These are phyloP conservation scores for Yamadazyma atmosphaerica DNA, from an alignment of 1,139 yeast species.

Conservation along the genomic window DNA sequence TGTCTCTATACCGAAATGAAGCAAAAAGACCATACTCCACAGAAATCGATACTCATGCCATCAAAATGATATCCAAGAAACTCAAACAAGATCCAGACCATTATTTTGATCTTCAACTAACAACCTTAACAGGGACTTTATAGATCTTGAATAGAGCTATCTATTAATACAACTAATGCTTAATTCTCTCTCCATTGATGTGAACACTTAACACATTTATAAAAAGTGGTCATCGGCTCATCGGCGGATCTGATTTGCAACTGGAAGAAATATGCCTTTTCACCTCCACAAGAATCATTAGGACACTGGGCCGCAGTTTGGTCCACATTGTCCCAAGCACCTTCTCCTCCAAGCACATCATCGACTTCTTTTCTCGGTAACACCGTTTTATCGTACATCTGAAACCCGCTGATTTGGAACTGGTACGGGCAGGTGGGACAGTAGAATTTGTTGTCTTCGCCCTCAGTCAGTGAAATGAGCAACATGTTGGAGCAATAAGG, in stretches of 20 bases:
- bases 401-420: conserved; percentile 80
- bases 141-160: no score
- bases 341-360: conserved; percentile 95
- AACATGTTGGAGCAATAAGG: conserved; percentile 93
- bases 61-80: conserved; percentile 9
- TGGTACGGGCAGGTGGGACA: conserved; percentile 96
- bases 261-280: conserved; percentile 95
- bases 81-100: conserved; percentile 18
- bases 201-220: conserved; percentile 89
- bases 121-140: background rate
- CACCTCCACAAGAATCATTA: conserved; percentile 78
- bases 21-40: background rate
- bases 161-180: no score
- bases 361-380: conserved; percentile 89
- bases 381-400: conserved; percentile 79
- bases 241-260: conserved; percentile 92
- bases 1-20: conserved; percentile 4
- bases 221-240: conserved; percentile 95
- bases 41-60: conserved; percentile 9
- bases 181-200: conserved; percentile 97
- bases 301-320: conserved; percentile 91
- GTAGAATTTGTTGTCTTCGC: conserved; percentile 57
- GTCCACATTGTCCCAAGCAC: conserved; percentile 99
- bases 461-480: conserved; percentile 39
- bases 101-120: conserved; percentile 20